phyloP scores from a whole-genome alignment of 2,329 filamentous ascomycete genomes.

The Hypoxylon sp. region DNA sequence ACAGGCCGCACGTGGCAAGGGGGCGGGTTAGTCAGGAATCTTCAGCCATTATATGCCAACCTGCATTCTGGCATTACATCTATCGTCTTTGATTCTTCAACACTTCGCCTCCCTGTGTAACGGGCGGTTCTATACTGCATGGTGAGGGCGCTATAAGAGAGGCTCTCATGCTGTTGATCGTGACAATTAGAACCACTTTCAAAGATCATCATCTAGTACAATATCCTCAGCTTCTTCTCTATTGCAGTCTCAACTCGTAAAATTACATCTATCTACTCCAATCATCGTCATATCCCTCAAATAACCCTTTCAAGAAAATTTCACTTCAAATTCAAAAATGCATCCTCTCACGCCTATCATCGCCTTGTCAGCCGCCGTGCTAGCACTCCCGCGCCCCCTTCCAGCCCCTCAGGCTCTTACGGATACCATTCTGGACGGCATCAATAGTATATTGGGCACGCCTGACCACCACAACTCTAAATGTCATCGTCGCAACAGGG shows the following conservation, averaged over 20 bases:
- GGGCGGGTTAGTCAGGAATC: constrained; percentile 42
- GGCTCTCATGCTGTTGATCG: not conserved
- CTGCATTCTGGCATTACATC: constrained; percentile 25
- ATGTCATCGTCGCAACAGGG: constrained; percentile 25
- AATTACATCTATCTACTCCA: constrained; percentile 1
- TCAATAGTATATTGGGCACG: constrained; percentile 35
- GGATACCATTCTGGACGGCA: constrained; percentile 28
- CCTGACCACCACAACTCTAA: not conserved
- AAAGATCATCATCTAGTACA: constrained; percentile 19
- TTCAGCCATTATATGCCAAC: constrained; percentile 43
- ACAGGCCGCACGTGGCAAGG: constrained; percentile 40
- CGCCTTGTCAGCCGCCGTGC: constrained; percentile 31
- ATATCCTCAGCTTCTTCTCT: not conserved
- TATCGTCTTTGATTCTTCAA: constrained; percentile 33
- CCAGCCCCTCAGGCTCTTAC: constrained; percentile 14
- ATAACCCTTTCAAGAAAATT: not conserved
- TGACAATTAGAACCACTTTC: not conserved
- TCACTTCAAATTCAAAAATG: constrained; percentile 40
- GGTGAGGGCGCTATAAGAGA: constrained; percentile 21
- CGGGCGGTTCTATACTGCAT: not conserved
- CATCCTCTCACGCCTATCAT: constrained; percentile 42
- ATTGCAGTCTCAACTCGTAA: not conserved
- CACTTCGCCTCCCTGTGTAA: constrained; percentile 30
- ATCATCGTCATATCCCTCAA: not conserved
- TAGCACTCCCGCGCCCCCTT: constrained; percentile 24